Evolutionary conservation across 225 moss, liverwort and hornwort genomes (phyloP), one percentile per base, ranked within the genome.

Genomic region (Bryum argenteum): DNA sequence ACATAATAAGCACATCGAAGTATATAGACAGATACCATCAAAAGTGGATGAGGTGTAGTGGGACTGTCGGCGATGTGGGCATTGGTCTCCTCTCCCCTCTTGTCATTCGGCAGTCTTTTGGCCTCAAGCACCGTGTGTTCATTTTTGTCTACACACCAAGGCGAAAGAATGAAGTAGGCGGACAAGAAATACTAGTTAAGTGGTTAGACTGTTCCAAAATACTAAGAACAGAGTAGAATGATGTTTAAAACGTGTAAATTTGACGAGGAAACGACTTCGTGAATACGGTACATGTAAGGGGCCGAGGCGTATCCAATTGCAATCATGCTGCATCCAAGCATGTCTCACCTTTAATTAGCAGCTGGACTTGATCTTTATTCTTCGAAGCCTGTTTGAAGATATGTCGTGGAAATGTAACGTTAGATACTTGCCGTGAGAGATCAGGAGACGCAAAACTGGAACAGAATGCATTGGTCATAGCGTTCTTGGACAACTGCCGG

Each of bases 61-160:
- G 75, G 59, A 24, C 72, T 74, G 58, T 61, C 54, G 40, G n/a
- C 52, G 53, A 75, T 60, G 48, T 74, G 54, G 41, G 66, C 44
- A 56, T 17, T 44, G 51, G 17, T 47, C 52, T 73, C 53, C 51
- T 68, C 55, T 52, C 50, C 63, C 54, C n/a, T 58, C 26, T 33
- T 33, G 33, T 33, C 33, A 5, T 42, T 45, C 42, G 12, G 41
- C 13, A 17, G 19, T 22, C 53, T 70, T 58, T 64, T 45, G 22
- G 23, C 70, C 48, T 80, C 75, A 10, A 43, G 71, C 68, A 41
- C 65, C 47, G 57, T 39, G 40, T 77, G 65, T 17, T 76, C 71
- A 38, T 39, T 76, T 65, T 45, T 72, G 16, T 81, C 76, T 79
- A 71, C 8, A 51, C 28, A 77, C 10, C 59, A 63, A 66, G 56